phyloP scores from a whole-genome alignment of 176 grass and related monocot species.

The Aegilops speltoides region DNA sequence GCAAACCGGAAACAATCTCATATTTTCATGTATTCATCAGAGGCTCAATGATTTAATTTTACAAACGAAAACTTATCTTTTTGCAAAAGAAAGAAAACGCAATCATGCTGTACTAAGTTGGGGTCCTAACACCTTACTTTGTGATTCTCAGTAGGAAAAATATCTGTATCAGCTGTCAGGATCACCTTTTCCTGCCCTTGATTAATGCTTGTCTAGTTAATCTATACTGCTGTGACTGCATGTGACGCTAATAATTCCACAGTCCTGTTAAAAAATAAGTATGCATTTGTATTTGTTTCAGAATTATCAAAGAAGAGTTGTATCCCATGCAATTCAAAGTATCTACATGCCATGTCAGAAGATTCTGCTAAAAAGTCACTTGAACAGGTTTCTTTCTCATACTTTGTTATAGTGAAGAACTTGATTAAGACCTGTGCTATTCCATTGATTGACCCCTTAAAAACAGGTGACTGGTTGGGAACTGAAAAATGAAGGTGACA shows the following conservation, averaged over 20 bases:
- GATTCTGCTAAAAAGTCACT: conserved; percentile 73
- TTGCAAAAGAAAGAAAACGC: not conserved
- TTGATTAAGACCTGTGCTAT: conserved; percentile 4
- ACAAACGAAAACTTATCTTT: not conserved
- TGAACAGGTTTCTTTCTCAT: conserved; percentile 54
- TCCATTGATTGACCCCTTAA: conserved; percentile 12
- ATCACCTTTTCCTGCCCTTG: not conserved
- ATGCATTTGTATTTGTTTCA: conserved; percentile 33
- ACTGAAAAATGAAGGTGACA: conserved; percentile 51
- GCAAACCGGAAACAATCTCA: not conserved
- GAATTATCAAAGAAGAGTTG: conserved; percentile 75
- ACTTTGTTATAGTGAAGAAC: not conserved
- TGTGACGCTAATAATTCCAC: not conserved
- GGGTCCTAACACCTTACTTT: not conserved
- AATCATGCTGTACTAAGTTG: not conserved
- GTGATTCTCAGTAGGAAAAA: not conserved
- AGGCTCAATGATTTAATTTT: not conserved
- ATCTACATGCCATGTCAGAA: conserved; percentile 70
- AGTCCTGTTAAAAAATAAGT: not conserved
- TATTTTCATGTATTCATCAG: not conserved
- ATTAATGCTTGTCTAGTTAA: not conserved
- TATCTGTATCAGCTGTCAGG: not conserved
- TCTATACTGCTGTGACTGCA: not conserved
- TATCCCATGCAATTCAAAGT: conserved; percentile 76
- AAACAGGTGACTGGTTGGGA: conserved; percentile 74